Evolutionary conservation across 441 rosid species (phyloP).

Genomic region (Gossypium davidsonii): DNA sequence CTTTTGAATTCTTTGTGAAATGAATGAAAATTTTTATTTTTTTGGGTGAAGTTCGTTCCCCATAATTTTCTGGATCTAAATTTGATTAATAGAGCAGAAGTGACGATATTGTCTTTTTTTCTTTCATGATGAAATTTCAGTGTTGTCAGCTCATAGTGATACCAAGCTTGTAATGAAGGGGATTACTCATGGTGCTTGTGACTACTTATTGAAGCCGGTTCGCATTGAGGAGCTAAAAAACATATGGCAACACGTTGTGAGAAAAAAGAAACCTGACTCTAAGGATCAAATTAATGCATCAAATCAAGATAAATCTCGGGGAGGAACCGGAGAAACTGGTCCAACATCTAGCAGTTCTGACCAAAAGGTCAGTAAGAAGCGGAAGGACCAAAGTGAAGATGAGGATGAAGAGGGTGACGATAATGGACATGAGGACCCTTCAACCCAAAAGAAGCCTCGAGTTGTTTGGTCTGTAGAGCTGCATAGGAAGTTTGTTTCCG

Average conservation of each 20-base stretch:
- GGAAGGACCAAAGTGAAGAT: slow-evolving; percentile 61
- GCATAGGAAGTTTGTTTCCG: slow-evolving; percentile 76
- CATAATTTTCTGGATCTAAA: neutral
- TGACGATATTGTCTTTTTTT: neutral
- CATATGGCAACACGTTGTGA: slow-evolving; percentile 93
- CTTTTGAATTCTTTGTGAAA: neutral
- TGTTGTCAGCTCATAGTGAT: slow-evolving; percentile 83
- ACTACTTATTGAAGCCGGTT: slow-evolving; percentile 81
- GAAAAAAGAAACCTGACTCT: slow-evolving; percentile 48
- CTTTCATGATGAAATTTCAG: slow-evolving; percentile 34
- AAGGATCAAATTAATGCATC: slow-evolving; percentile 32
- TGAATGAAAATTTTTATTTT: neutral
- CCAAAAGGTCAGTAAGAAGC: slow-evolving; percentile 42
- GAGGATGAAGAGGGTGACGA: slow-evolving; percentile 69
- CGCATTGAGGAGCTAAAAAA: slow-evolving; percentile 76
- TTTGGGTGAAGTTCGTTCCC: neutral
- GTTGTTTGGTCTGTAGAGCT: slow-evolving; percentile 88
- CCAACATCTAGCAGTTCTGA: slow-evolving; percentile 27
- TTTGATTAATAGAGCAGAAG: neutral
- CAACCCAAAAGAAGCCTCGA: slow-evolving; percentile 75
- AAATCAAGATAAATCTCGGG: slow-evolving; percentile 31
- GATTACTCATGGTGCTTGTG: slow-evolving; percentile 81
- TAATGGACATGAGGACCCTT: slow-evolving; percentile 51
- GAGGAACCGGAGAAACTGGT: slow-evolving; percentile 31
- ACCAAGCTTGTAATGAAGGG: slow-evolving; percentile 83